Percentiles rank a stretch among this genome's conserved stretches.
These are phyloP conservation scores for Umbelopsis sp. DNA, from an alignment of 371 early-diverging fungal species.

Conservation along the genomic window DNA sequence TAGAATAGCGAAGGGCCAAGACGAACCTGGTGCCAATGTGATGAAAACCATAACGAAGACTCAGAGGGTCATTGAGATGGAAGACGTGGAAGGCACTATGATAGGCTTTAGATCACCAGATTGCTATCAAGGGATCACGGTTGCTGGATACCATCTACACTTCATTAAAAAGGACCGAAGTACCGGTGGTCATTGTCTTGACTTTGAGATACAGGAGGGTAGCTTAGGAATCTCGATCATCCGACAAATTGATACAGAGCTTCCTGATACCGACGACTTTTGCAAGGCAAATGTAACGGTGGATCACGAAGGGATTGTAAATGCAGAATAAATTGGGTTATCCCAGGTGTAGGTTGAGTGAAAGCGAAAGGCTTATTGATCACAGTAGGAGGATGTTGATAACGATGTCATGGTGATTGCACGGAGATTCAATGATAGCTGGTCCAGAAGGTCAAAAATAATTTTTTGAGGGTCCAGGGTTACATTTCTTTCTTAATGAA, in stretches of 20 bases:
- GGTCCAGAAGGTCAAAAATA: no score
- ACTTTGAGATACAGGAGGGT: not conserved
- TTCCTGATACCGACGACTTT: not conserved
- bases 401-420: not conserved
- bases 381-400: no score
- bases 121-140: not conserved
- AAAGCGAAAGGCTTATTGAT: no score
- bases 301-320: not conserved
- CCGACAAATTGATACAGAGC: not conserved
- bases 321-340: not conserved
- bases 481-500: not conserved
- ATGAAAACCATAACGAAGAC: not conserved
- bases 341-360: not conserved
- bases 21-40: not conserved
- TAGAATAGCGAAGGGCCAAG: not conserved
- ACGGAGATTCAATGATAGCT: no score
- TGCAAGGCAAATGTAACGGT: not conserved
- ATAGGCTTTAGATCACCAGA: not conserved
- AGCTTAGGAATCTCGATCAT: not conserved
- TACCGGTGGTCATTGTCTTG: constrained; percentile 3
- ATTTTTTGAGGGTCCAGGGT: no score
- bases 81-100: constrained; percentile 6
- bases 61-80: not conserved
- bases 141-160: constrained; percentile 8
- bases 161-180: not conserved